Percentiles rank a stretch among this genome's conserved stretches.
These are phyloP conservation scores for Penicillium corylophilum DNA, from an alignment of 2,329 filamentous ascomycete species.

Conservation along the genomic window DNA sequence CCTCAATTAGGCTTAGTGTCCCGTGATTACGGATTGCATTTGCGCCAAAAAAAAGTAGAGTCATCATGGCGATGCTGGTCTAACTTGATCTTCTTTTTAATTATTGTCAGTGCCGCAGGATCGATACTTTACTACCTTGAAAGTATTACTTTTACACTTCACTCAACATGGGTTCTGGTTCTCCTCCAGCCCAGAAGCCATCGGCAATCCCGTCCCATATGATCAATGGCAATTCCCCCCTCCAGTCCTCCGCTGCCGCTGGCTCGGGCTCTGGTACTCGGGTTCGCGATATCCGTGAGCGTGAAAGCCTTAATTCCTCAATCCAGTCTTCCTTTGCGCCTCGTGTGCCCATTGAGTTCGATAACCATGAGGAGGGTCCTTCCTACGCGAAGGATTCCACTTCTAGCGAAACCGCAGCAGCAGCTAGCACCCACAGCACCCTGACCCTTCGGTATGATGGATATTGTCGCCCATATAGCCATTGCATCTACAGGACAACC, in stretches of 20 bases:
- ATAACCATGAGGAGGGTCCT: slow-evolving; percentile 20
- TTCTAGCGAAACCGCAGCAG: slow-evolving; percentile 16
- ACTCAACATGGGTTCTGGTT: slow-evolving; percentile 47
- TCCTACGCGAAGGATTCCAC: slow-evolving; percentile 18
- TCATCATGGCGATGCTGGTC: slow-evolving; percentile 5
- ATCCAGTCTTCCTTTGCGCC: slow-evolving; percentile 58
- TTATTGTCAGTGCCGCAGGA: neutral
- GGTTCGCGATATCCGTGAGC: slow-evolving; percentile 54
- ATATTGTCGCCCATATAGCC: neutral
- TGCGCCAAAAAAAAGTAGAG: slow-evolving; percentile 12
- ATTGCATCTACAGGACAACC: neutral
- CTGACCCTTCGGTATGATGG: slow-evolving; percentile 27
- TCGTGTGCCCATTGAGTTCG: slow-evolving; percentile 33
- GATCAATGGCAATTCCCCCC: slow-evolving; percentile 55
- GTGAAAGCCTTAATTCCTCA: slow-evolving; percentile 58
- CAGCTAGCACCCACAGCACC: slow-evolving; percentile 14
- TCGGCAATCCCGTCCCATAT: slow-evolving; percentile 58
- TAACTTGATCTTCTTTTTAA: neutral
- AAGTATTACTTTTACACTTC: neutral
- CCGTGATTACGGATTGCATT: slow-evolving; percentile 8
- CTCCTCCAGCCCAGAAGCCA: slow-evolving; percentile 47
- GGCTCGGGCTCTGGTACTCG: slow-evolving; percentile 20
- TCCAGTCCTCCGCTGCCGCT: slow-evolving; percentile 45
- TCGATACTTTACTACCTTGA: neutral
- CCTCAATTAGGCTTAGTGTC: slow-evolving; percentile 4